Evolutionary conservation across 352 stramenopile species (phyloP), one percentile per base, ranked within the genome.

Genomic region (Globisporangium yorkense): DNA sequence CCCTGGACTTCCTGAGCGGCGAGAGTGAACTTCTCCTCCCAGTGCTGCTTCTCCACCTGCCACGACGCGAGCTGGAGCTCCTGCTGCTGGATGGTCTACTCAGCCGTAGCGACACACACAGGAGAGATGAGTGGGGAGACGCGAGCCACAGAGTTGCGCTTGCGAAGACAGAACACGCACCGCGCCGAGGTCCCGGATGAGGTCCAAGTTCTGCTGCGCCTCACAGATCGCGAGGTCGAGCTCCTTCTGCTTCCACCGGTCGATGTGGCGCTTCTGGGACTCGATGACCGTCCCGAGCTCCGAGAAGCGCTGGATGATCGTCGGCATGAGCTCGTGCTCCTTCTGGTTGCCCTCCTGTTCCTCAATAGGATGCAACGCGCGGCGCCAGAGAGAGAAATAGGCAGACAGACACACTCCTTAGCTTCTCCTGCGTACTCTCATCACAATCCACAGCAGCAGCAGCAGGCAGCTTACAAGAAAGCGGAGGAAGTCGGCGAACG

Each of bases 171-270:
- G 7, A 4, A 27, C 9, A 49, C 61, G 20, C 57, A 89, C 79
- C 54, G 75, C 60, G 51, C 75, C 75, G 4, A 92, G 63, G 27
- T 87, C 66, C 21, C 52, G 50, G 27, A 88, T 83, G 12, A 88
- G 45, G 50, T 88, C 77, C 27, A 89, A 55, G 47, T 83, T 88
- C 50, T 88, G 71, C 51, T 90, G 72, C 1, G 71, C 62, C 48
- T 91, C 84, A 13, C 72, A 81, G 60, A 91, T 92, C 27, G 82
- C 80, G 49, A 90, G 62, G 40, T 93, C 81, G 47, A 91, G 62
- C 50, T 92, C 84, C 66, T 89, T 89, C 57, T 84, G 71, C 72
- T 93, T 93, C 84, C 84, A 93, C 24, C 75, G 77, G 54, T 93
- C 81, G 37, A 91, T 92, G 49, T 93, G 78, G 46, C 80, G 72